Evolutionary conservation across 2,329 filamentous ascomycete genomes (phyloP), one percentile per base, ranked within the genome.

Genomic region (Akanthomyces dipterigenus): DNA sequence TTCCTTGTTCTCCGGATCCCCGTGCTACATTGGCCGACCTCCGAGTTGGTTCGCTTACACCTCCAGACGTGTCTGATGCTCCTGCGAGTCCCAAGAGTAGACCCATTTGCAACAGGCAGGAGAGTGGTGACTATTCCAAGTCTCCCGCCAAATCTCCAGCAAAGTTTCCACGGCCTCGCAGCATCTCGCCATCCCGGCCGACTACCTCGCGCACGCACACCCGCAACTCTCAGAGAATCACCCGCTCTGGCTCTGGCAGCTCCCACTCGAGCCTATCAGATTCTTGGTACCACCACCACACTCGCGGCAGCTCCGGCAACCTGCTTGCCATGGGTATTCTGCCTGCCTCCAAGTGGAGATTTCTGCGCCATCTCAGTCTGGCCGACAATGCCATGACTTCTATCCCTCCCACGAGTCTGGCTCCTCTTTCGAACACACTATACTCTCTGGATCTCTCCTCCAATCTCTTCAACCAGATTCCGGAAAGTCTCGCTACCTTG

Each of bases 401-500:
- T 5, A 87, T 99, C 65, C 84, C 88, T 45, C 83, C 87, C 5
- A 77, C 85, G 54, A 91, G 93, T 70, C 80, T 99, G 64, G 81
- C 85, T 9, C 93, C 95, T 18, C 81, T 99, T 55, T 88, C 92
- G 45, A 91, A 91, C 69, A 96, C 91, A 0, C 79, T 99, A 31
- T 90, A 93, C 70, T 98, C 95, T 0, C 82, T 99, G 59, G 95
- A 99, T 72, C 79, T 99, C 51, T 98, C 95, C 1, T 87, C 87
- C 55, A 99, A 99, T 70, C 85, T 96, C 36, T 96, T 99, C 73
- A 87, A 86, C n/a, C 90, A 97, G 72, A 89, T 98, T 59, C 95
- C 95, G 1, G 95, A 98, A 72, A 95, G 90, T 68, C 78, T 99
- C 62, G 89, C 93, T 14, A 90, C 86, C 11, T 79, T 99, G 62